phyloP scores from a whole-genome alignment of 192 early-diverging fungal species.

The Linnemannia elongata region DNA sequence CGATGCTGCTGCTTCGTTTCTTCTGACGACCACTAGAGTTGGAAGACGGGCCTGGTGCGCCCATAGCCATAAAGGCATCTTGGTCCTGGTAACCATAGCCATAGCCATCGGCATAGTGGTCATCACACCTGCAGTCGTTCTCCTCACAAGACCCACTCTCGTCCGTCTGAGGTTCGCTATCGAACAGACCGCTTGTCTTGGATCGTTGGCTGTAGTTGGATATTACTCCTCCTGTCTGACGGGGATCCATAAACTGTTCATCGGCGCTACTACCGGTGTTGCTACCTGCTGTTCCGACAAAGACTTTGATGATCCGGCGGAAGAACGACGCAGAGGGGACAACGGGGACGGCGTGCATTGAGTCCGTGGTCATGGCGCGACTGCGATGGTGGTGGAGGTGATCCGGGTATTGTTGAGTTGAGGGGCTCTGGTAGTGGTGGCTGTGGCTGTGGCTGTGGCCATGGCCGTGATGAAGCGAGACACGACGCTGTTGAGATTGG shows the following conservation, averaged over 20 bases:
- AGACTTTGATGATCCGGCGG: conserved; percentile 29
- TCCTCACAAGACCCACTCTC: conserved; percentile 36
- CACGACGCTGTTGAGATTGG: background rate
- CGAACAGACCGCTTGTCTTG: background rate
- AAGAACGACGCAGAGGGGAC: conserved; percentile 34
- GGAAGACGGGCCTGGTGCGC: background rate
- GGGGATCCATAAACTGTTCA: background rate
- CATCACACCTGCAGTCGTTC: conserved; percentile 28
- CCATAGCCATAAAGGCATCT: background rate
- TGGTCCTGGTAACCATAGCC: conserved; percentile 1
- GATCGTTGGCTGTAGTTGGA: background rate
- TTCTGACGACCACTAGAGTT: conserved; percentile 11
- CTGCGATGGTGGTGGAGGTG: background rate
- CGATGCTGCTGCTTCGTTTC: conserved; percentile 37
- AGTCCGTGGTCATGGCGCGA: background rate
- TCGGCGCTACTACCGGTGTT: background rate
- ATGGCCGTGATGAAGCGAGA: background rate
- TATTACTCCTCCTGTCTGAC: background rate
- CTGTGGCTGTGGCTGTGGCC: background rate
- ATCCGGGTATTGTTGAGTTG: background rate
- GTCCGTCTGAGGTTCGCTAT: conserved; percentile 19
- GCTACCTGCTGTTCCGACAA: conserved; percentile 9
- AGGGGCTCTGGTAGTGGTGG: background rate
- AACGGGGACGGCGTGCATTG: background rate
- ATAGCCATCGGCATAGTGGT: background rate